Percentiles rank a stretch among this genome's conserved stretches.
These are phyloP conservation scores for Plasmodium billcollinsi DNA, from an alignment of 169 alveolate species.

Conservation along the genomic window DNA sequence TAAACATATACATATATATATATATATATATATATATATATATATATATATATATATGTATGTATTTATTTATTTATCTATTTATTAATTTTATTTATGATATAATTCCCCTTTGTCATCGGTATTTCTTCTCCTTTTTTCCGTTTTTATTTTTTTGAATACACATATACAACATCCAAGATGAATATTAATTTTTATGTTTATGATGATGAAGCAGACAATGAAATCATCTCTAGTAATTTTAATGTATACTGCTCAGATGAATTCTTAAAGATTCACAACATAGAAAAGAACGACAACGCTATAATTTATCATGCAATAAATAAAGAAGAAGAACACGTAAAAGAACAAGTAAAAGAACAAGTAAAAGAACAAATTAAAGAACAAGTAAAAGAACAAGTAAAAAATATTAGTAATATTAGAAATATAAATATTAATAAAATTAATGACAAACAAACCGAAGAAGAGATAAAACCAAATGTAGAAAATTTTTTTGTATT, in stretches of 20 bases:
- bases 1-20: neutral
- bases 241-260: constrained; percentile 54
- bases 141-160: neutral
- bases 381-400: too few species aligned
- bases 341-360: neutral
- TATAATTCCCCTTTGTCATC: neutral
- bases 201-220: constrained; percentile 48
- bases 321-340: neutral
- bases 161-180: neutral
- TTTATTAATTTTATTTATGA: neutral
- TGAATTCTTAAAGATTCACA: constrained; percentile 28
- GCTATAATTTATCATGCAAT: constrained; percentile 36
- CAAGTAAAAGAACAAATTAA: too few species aligned
- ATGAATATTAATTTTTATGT: constrained; percentile 61
- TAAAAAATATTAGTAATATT: neutral
- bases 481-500: constrained; percentile 17
- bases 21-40: neutral
- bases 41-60: neutral
- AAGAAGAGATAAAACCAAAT: neutral
- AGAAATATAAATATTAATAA: neutral
- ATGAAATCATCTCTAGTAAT: constrained; percentile 36
- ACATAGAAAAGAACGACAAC: constrained; percentile 33
- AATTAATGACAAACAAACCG: constrained; percentile 1
- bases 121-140: neutral
- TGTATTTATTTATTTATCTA: neutral